These are phyloP conservation scores for Globisporangium lucens DNA, from an alignment of 352 stramenopile genomes.

Conservation along the genomic window DNA sequence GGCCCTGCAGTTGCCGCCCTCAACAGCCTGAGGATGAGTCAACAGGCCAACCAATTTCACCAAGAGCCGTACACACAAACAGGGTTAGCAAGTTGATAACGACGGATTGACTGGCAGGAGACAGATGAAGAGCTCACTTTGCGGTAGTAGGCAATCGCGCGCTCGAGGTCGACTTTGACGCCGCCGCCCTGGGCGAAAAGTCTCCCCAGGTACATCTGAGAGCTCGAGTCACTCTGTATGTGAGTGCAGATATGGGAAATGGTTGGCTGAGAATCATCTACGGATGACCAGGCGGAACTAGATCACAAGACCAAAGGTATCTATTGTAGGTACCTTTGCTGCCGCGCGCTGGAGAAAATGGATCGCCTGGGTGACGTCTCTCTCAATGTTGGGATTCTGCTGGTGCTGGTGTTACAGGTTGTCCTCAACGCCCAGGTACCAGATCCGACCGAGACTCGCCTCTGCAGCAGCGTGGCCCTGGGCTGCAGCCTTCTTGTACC, in stretches of 20 bases:
- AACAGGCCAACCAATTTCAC: neutral
- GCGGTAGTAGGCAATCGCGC: slow-evolving; percentile 46
- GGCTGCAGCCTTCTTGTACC: slow-evolving; percentile 57
- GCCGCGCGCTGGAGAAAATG: slow-evolving; percentile 68
- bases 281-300: neutral
- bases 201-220: slow-evolving; percentile 43
- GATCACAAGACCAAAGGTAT: neutral
- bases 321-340: slow-evolving; percentile 25
- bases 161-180: slow-evolving; percentile 54
- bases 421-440: slow-evolving; percentile 24
- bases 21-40: slow-evolving; percentile 24
- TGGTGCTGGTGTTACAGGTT: neutral
- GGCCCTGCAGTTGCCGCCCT: slow-evolving; percentile 36
- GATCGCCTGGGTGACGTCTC: slow-evolving; percentile 47
- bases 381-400: slow-evolving; percentile 7
- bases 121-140: slow-evolving; percentile 23
- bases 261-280: neutral
- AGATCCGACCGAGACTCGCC: slow-evolving; percentile 43
- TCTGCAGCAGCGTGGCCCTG: slow-evolving; percentile 47
- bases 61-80: neutral
- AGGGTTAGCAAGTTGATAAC: neutral
- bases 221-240: slow-evolving; percentile 34
- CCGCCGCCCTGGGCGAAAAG: slow-evolving; percentile 46
- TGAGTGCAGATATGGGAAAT: neutral
- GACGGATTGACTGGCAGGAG: neutral